phyloP scores from a whole-genome alignment of 2,329 filamentous ascomycete species.

The Esteya vermicola region DNA sequence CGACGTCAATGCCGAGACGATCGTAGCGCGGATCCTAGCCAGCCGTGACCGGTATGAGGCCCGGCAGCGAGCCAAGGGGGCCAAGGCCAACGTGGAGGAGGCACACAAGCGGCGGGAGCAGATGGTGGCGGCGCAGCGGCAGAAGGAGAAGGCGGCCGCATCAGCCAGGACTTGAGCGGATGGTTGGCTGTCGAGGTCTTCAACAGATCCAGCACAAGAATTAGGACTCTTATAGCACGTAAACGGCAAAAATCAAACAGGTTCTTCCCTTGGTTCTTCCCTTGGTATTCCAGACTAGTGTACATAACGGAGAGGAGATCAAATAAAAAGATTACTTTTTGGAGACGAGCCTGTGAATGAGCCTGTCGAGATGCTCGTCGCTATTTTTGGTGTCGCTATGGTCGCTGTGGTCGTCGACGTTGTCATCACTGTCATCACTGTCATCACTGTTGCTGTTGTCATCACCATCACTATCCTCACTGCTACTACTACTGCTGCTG shows the following conservation, averaged over 20 bases:
- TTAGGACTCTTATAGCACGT: too few relatives aligned
- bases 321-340: too few relatives aligned
- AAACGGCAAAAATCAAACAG: too few relatives aligned
- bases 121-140: constrained; percentile 43
- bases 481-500: background rate
- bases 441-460: background rate
- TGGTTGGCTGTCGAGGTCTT: too few relatives aligned
- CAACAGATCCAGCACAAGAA: too few relatives aligned
- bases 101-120: constrained; percentile 47
- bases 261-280: too few relatives aligned
- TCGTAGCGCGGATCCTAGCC: constrained; percentile 80
- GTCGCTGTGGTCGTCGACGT: background rate
- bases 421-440: constrained; percentile 1
- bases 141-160: constrained; percentile 24
- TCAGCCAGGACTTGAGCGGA: background rate
- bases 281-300: too few relatives aligned
- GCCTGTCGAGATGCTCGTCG: too few relatives aligned
- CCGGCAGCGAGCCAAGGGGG: constrained; percentile 75
- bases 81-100: constrained; percentile 67
- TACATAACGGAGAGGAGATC: too few relatives aligned
- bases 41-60: constrained; percentile 83
- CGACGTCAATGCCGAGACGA: constrained; percentile 81
- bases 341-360: too few relatives aligned
- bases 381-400: too few relatives aligned
- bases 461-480: background rate